Conservation (phyloP, 768 basidiomycete genomes). For the Cyclocybe aegerita region DNA sequence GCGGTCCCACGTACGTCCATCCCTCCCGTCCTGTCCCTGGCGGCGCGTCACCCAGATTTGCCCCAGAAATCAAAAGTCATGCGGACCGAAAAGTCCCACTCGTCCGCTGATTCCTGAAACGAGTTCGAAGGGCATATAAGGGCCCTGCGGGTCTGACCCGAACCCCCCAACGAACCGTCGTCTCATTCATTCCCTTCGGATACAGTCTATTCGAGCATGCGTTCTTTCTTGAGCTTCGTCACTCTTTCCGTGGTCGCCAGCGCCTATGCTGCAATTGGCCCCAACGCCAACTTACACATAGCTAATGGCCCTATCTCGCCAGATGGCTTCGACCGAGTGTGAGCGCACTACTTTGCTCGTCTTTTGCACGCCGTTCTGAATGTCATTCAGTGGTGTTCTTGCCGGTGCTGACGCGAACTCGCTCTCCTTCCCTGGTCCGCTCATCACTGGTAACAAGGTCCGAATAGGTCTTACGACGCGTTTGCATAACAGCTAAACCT, state of each 20-base stretch:
- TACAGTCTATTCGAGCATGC: neutral
- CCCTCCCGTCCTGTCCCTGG: too few relatives aligned
- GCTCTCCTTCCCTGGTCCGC: conserved; percentile 13
- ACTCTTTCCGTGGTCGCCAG: conserved; percentile 3
- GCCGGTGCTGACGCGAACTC: conserved; percentile 7
- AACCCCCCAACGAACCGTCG: neutral
- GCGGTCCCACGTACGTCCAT: too few relatives aligned
- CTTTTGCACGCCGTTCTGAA: conserved; percentile 22
- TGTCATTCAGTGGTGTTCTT: conserved; percentile 15
- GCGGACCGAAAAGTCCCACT: neutral
- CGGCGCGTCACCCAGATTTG: too few relatives aligned
- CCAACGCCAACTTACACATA: conserved; percentile 34
- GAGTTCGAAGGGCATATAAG: neutral
- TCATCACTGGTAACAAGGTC: conserved; percentile 15
- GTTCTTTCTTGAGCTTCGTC: neutral
- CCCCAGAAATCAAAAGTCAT: too few relatives aligned
- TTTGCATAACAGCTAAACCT: neutral
- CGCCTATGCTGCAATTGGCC: conserved; percentile 25
- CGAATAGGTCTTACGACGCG: neutral
- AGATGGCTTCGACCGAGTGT: conserved; percentile 45
- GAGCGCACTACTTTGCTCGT: conserved; percentile 1
- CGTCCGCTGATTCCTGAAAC: too few relatives aligned
- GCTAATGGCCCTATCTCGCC: conserved; percentile 46
- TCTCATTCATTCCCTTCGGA: neutral
- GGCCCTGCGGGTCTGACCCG: neutral